Conservation (phyloP, 2,329 filamentous ascomycete genomes). For the Phoma herbarum region DNA sequence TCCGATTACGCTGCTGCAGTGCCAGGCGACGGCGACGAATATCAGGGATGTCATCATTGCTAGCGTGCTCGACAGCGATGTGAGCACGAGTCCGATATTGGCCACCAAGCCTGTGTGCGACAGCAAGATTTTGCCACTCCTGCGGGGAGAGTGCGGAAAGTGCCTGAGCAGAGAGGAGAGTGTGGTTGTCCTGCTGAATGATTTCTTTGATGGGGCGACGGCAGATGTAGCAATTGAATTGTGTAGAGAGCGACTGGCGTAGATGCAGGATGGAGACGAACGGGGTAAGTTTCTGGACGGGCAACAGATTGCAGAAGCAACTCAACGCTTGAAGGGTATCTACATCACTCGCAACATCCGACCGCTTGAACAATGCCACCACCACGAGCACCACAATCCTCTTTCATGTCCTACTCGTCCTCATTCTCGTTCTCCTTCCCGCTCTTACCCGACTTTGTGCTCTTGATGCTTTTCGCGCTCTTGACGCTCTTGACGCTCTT, state of each 20-base stretch:
- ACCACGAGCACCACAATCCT: too few relatives aligned
- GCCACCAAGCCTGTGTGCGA: constrained; percentile 62
- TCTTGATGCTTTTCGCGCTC: constrained; percentile 12
- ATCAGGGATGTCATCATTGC: constrained; percentile 59
- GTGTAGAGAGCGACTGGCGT: constrained; percentile 49
- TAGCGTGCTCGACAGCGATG: constrained; percentile 57
- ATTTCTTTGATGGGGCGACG: constrained; percentile 62
- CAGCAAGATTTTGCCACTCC: constrained; percentile 59
- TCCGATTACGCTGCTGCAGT: constrained; percentile 51
- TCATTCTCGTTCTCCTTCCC: neutral
- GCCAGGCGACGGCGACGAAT: constrained; percentile 62
- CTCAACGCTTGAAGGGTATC: too few relatives aligned
- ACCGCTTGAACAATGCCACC: too few relatives aligned
- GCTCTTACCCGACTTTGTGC: neutral
- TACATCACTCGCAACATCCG: too few relatives aligned
- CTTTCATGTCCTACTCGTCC: too few relatives aligned
- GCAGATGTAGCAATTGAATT: constrained; percentile 57
- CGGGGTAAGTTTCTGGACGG: too few relatives aligned
- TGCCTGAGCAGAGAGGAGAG: constrained; percentile 52
- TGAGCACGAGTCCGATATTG: constrained; percentile 56
- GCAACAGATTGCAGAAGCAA: too few relatives aligned
- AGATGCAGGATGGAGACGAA: neutral
- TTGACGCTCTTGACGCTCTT: constrained; percentile 42
- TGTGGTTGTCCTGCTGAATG: constrained; percentile 60
- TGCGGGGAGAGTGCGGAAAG: constrained; percentile 53